Conservation (phyloP, 2,329 filamentous ascomycete species). For the Grosmannia huntii region DNA sequence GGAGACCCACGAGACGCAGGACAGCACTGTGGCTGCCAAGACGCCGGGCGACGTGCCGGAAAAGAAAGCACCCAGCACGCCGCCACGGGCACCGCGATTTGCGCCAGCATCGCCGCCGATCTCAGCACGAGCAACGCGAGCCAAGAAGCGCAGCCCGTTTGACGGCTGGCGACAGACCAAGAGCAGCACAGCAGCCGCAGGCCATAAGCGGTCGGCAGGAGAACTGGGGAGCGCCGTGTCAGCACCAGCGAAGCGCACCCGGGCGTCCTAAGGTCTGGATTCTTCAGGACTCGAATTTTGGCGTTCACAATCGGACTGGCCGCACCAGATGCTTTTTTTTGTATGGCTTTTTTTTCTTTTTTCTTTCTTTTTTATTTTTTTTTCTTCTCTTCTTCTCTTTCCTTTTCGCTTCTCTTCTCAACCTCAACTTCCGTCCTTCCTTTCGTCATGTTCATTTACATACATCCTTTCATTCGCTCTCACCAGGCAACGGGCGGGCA, state of each 20-base stretch:
- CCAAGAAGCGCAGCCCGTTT: constrained; percentile 42
- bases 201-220: not conserved
- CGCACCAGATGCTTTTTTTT: not conserved
- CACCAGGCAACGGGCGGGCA: not conserved
- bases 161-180: constrained; percentile 59
- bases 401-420: not conserved
- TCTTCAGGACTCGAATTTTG: not conserved
- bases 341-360: constrained; percentile 3
- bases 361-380: not conserved
- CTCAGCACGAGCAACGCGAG: constrained; percentile 46
- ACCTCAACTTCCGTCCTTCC: not conserved
- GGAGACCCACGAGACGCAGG: constrained; percentile 15
- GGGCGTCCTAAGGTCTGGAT: not conserved
- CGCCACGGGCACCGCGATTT: constrained; percentile 40
- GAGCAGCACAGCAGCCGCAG: constrained; percentile 19
- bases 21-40: constrained; percentile 17
- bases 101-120: constrained; percentile 47
- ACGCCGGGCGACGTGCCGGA: constrained; percentile 24
- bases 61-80: constrained; percentile 27
- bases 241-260: not conserved
- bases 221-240: not conserved
- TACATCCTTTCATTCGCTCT: not conserved
- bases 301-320: not conserved
- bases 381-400: not conserved
- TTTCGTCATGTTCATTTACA: not conserved